phyloP scores from a whole-genome alignment of 805 yeast species.

The Candida incommunis region DNA sequence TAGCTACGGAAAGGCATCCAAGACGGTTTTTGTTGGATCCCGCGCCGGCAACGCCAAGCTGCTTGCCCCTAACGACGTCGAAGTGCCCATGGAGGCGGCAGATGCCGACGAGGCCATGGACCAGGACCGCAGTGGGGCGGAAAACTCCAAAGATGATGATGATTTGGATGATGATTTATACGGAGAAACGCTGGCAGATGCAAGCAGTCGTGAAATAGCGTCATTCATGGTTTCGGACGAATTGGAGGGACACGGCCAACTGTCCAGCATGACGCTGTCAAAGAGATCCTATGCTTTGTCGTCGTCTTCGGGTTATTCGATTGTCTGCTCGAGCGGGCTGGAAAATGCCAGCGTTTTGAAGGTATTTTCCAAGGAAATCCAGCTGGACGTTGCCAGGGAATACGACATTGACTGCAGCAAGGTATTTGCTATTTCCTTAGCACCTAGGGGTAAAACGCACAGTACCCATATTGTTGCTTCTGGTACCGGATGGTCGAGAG shows the following conservation, averaged over 20 bases:
- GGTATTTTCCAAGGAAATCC: slow-evolving; percentile 24
- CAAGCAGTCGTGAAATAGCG: slow-evolving; percentile 6
- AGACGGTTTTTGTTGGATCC: slow-evolving; percentile 44
- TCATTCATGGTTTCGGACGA: slow-evolving; percentile 30
- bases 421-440: slow-evolving; percentile 39
- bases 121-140: slow-evolving; percentile 23
- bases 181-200: slow-evolving; percentile 12
- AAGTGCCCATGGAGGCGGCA: slow-evolving; percentile 10
- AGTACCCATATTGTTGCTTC: slow-evolving; percentile 34
- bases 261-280: slow-evolving; percentile 55
- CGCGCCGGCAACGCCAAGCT: slow-evolving; percentile 45
- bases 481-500: slow-evolving; percentile 35
- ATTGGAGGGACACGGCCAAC: slow-evolving; percentile 57
- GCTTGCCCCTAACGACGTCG: slow-evolving; percentile 24
- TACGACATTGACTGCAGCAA: background rate
- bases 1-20: slow-evolving; percentile 24
- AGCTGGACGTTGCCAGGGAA: background rate
- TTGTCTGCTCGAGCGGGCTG: slow-evolving; percentile 59
- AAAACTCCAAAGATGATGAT: slow-evolving; percentile 21
- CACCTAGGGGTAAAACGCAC: background rate
- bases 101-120: slow-evolving; percentile 10
- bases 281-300: slow-evolving; percentile 38
- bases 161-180: slow-evolving; percentile 24
- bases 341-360: slow-evolving; percentile 40
- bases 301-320: slow-evolving; percentile 52